Conservation (phyloP, 139 green algal genomes). For the Haematococcus sp. region DNA sequence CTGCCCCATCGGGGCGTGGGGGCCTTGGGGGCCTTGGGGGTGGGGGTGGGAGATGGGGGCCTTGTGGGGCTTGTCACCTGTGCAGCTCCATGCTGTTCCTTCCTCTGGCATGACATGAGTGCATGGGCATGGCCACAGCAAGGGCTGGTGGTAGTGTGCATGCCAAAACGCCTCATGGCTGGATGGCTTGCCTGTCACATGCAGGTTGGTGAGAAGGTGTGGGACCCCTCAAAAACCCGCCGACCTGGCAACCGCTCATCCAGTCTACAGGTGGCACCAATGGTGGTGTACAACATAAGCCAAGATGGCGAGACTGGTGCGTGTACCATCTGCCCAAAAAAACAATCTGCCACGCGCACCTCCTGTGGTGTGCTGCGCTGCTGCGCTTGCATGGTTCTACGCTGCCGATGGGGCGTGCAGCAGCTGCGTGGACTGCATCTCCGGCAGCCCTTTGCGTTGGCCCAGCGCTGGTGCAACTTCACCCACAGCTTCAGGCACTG, state of each 20-base stretch:
- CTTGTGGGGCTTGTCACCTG: no score
- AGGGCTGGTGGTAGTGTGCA: background rate
- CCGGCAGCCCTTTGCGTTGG: background rate
- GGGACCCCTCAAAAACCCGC: background rate
- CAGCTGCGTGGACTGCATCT: background rate
- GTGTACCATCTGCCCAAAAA: no score
- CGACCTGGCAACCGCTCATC: background rate
- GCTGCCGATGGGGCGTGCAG: background rate
- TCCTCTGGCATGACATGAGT: no score
- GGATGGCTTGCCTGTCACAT: background rate
- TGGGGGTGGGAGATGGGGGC: no score
- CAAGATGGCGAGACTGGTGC: slow-evolving; percentile 20
- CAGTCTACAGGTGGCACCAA: slow-evolving; percentile 1
- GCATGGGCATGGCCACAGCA: no score
- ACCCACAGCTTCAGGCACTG: no score
- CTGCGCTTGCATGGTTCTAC: background rate
- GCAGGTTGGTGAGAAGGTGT: slow-evolving; percentile 7
- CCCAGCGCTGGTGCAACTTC: background rate
- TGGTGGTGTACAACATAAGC: slow-evolving; percentile 43
- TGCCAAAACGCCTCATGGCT: background rate
- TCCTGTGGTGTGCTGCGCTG: no score
- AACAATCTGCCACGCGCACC: no score
- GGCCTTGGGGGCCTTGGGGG: no score
- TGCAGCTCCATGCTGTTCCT: no score
- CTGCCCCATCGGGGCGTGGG: no score